Percentiles rank a stretch among this genome's conserved stretches.
phyloP scores from a whole-genome alignment of 768 basidiomycete species.

The Termitomyces eurrhizus region DNA sequence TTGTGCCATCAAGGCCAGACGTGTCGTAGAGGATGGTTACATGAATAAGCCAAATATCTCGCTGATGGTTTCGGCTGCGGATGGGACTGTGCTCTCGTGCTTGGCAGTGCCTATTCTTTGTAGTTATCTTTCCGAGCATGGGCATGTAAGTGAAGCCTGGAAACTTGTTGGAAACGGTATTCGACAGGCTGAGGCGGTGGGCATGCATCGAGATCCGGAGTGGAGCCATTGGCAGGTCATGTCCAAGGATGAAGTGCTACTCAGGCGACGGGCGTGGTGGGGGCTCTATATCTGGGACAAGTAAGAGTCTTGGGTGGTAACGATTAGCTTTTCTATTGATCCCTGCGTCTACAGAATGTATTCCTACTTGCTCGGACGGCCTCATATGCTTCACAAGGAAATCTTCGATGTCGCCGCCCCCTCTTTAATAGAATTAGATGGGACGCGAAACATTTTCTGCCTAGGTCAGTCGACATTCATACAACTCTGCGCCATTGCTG shows the following conservation, averaged over 20 bases:
- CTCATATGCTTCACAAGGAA: slow-evolving; percentile 35
- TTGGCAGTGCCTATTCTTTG: slow-evolving; percentile 42
- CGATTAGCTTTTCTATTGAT: slow-evolving; percentile 9
- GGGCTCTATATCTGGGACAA: slow-evolving; percentile 39
- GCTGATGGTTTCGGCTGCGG: slow-evolving; percentile 35
- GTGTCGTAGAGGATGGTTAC: slow-evolving; percentile 42
- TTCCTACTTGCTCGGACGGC: slow-evolving; percentile 42
- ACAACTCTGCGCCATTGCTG: slow-evolving; percentile 33
- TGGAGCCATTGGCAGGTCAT: slow-evolving; percentile 39
- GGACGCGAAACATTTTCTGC: slow-evolving; percentile 30
- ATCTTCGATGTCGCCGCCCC: slow-evolving; percentile 35
- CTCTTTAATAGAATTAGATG: slow-evolving; percentile 24
- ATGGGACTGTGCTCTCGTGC: slow-evolving; percentile 44
- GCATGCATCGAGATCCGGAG: slow-evolving; percentile 41
- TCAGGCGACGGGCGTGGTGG: slow-evolving; percentile 43
- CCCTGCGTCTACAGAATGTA: slow-evolving; percentile 27
- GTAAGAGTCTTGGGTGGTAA: slow-evolving; percentile 21
- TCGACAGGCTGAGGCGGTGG: slow-evolving; percentile 35
- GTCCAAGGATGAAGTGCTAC: slow-evolving; percentile 37
- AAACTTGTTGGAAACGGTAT: slow-evolving; percentile 39
- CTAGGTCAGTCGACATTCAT: slow-evolving; percentile 34
- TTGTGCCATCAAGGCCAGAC: slow-evolving; percentile 40
- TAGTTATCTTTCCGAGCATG: slow-evolving; percentile 41
- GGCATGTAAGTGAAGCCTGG: slow-evolving; percentile 48
- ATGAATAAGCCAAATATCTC: slow-evolving; percentile 30